Conservation (phyloP, 2,329 filamentous ascomycete genomes). For the Alternaria sp. region DNA sequence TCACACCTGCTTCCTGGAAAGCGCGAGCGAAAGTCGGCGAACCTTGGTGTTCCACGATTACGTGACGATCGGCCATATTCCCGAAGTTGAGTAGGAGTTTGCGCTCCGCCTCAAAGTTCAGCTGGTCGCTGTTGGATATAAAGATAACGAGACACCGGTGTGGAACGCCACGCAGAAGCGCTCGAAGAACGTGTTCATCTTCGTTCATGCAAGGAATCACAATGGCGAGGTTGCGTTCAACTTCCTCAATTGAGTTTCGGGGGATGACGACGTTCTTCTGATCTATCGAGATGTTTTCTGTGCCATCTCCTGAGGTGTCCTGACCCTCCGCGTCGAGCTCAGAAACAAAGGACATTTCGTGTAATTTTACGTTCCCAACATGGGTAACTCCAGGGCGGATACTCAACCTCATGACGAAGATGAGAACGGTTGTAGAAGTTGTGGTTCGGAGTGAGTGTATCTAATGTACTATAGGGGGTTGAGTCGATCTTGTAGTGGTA, state of each 20-base stretch:
- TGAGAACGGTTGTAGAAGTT: neutral
- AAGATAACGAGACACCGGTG: slow-evolving; percentile 23
- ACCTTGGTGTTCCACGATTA: slow-evolving; percentile 18
- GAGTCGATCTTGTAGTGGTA: neutral
- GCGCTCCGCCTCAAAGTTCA: slow-evolving; percentile 15
- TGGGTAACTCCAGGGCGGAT: neutral
- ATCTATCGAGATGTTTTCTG: neutral
- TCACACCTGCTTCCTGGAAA: slow-evolving; percentile 14
- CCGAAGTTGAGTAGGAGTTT: slow-evolving; percentile 14
- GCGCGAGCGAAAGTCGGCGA: slow-evolving; percentile 18
- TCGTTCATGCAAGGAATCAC: slow-evolving; percentile 28
- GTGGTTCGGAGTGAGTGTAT: neutral
- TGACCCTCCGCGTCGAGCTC: slow-evolving; percentile 20
- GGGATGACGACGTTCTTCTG: slow-evolving; percentile 12
- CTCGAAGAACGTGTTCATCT: slow-evolving; percentile 18
- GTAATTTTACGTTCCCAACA: slow-evolving; percentile 20
- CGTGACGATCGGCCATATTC: slow-evolving; percentile 4
- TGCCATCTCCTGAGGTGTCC: neutral
- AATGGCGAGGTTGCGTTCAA: slow-evolving; percentile 23
- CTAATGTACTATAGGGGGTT: neutral
- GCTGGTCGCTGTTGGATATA: slow-evolving; percentile 22
- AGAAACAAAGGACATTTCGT: slow-evolving; percentile 15
- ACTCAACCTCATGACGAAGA: neutral
- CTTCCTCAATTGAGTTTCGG: slow-evolving; percentile 5
- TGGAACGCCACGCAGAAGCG: slow-evolving; percentile 25